Evolutionary conservation across 2,329 filamentous ascomycete genomes (phyloP), one percentile per base, ranked within the genome.

Genomic region (Fusarium coicis): DNA sequence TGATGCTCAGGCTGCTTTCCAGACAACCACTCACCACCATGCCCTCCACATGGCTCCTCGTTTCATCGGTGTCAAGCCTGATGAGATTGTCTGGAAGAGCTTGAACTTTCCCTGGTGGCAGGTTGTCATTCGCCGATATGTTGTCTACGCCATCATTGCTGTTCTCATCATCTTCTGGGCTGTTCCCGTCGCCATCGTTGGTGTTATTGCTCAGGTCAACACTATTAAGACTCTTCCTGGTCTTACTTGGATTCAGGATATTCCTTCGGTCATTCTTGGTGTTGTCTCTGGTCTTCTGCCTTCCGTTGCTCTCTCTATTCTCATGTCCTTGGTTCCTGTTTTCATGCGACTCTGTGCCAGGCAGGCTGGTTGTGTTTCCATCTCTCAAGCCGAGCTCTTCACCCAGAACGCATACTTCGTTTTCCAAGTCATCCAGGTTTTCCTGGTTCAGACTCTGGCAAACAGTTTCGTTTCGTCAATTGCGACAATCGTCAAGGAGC

Each of bases 401-500:
- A 95, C 94, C 0, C 94, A 98, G 80, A 97, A 96, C 80, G 93
- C 91, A 77, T 98, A 97, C 86, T 99, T 97, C 78, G 89, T 89
- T 68, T 97, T 97, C 85, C 93, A 96, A 82, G 89, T 98, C 49
- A 86, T 97, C n/a, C 95, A 98, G 81, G 93, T 97, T 40, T 98
- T 98, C 85, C 84, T 98, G 57, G 90, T 98, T 43, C 91, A 93
- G 11, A 97, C 96, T 0, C 74, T 98, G 23, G 88, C 93, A 11
- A 95, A 94, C 42, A 91, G 94, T 4, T 95, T 95, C 15, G 89
- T 93, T 11, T 88, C 91, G 10, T 90, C 93, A 2, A 87, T 91
- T 18, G 83, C 87, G 19, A 77, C 90, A 47, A 91, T 97, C 58
- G 86, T 89, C 26, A 43, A 90, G 0, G 76, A 93, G 9, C 94